These are phyloP conservation scores for Lactarius akahatsu DNA, from an alignment of 768 basidiomycete genomes.

Conservation along the genomic window DNA sequence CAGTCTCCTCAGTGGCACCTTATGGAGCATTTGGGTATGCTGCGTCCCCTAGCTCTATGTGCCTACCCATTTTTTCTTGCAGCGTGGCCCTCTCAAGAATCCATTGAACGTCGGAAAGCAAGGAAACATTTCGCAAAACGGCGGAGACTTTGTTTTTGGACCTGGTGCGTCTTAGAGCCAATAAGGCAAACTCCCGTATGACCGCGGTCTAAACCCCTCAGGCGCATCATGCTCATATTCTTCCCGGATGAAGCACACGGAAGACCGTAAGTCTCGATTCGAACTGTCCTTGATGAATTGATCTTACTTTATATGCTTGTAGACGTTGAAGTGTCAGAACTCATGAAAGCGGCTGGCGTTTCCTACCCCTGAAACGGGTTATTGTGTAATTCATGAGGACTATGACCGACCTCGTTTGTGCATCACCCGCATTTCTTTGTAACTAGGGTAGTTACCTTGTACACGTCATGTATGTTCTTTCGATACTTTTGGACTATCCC, in stretches of 20 bases:
- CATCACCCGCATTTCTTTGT: not conserved
- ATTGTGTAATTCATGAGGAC: not conserved
- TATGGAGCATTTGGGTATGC: conserved; percentile 26
- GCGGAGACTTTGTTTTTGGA: conserved; percentile 28
- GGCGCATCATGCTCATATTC: conserved; percentile 21
- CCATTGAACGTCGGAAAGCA: conserved; percentile 26
- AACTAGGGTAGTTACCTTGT: not conserved
- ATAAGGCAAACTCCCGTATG: not conserved
- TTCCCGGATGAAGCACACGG: conserved; percentile 27
- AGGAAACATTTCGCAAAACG: conserved; percentile 26
- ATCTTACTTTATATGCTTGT: too few relatives aligned
- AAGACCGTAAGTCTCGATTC: conserved; percentile 22
- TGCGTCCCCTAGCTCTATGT: not conserved
- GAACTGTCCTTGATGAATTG: not conserved
- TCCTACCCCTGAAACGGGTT: conserved; percentile 29
- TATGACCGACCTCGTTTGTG: not conserved
- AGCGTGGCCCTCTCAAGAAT: conserved; percentile 26
- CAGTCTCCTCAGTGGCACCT: conserved; percentile 9
- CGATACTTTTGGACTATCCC: not conserved
- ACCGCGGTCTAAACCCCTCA: not conserved
- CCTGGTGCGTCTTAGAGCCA: conserved; percentile 7
- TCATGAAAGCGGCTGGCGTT: conserved; percentile 26
- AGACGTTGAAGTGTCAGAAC: conserved; percentile 27
- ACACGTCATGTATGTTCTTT: not conserved
- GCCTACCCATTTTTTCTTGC: not conserved